Percentiles rank a stretch among this genome's conserved stretches.
Evolutionary conservation across 257 asterid species (phyloP).

Genomic region (Jacaranda mimosifolia): DNA sequence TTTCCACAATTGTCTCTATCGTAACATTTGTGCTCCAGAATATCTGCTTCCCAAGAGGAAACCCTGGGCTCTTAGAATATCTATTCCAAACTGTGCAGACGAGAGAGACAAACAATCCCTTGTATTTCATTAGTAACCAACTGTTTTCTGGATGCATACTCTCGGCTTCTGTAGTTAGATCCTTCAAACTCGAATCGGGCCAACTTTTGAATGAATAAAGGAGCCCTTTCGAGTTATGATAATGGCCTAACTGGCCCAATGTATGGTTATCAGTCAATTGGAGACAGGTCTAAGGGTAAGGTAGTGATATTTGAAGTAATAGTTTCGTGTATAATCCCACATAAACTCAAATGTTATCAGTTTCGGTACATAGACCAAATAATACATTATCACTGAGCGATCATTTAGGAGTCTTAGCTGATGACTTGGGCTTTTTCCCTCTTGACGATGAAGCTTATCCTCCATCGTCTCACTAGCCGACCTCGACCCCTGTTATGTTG

Average conservation of each 20-base stretch:
- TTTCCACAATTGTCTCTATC: conserved; percentile 3
- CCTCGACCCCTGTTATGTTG: too few relatives aligned
- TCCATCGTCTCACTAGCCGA: too few relatives aligned
- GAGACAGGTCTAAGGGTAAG: background rate
- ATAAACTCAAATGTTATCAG: too few relatives aligned
- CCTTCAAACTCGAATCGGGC: background rate
- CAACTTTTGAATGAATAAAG: conserved; percentile 7
- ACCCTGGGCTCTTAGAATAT: background rate
- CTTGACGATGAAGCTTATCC: too few relatives aligned
- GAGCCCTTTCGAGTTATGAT: conserved; percentile 19
- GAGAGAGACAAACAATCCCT: background rate
- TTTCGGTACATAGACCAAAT: too few relatives aligned
- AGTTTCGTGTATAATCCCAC: background rate
- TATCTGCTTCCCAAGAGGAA: conserved; percentile 22
- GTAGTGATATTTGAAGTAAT: background rate
- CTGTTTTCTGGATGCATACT: background rate
- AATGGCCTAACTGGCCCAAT: background rate
- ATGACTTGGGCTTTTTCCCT: too few relatives aligned
- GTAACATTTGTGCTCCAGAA: conserved; percentile 12
- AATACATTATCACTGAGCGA: too few relatives aligned
- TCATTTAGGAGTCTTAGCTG: too few relatives aligned
- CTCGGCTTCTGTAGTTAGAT: background rate
- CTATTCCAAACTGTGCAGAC: background rate
- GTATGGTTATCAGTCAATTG: background rate
- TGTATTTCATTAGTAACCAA: background rate